phyloP scores from a whole-genome alignment of 1,139 yeast species.

The Suhomyces anneliseae region DNA sequence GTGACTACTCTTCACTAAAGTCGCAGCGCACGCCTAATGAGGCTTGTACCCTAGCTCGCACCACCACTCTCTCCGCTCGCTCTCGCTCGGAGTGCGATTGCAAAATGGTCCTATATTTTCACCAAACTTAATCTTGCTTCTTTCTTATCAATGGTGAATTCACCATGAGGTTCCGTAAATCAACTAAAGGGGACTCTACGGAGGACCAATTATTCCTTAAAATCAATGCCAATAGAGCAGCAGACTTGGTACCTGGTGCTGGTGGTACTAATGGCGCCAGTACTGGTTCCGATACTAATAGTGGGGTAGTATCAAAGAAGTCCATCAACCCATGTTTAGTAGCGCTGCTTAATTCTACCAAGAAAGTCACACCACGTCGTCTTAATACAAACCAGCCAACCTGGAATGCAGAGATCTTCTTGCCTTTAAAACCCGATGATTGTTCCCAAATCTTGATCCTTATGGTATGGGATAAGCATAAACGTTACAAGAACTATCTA shows the following conservation, averaged over 20 bases:
- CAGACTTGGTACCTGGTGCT: constrained; percentile 30
- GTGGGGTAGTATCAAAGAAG: constrained; percentile 11
- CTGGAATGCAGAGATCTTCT: constrained; percentile 41
- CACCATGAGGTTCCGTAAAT: constrained; percentile 7
- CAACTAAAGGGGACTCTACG: not conserved
- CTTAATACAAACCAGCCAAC: constrained; percentile 43
- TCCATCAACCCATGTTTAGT: constrained; percentile 39
- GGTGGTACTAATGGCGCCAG: not conserved
- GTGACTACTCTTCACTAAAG: too few species aligned
- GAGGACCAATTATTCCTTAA: constrained; percentile 24
- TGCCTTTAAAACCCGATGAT: constrained; percentile 35
- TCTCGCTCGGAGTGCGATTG: not conserved
- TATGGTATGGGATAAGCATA: constrained; percentile 49
- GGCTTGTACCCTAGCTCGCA: too few species aligned
- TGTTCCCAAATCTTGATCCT: constrained; percentile 32
- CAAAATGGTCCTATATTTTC: not conserved
- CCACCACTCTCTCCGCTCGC: too few species aligned
- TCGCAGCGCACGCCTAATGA: too few species aligned
- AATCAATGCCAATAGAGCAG: constrained; percentile 41
- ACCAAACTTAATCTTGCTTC: not conserved
- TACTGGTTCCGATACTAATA: not conserved
- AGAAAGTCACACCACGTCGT: constrained; percentile 34
- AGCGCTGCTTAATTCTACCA: constrained; percentile 32
- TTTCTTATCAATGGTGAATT: not conserved
- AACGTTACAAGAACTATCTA: constrained; percentile 47